These are phyloP conservation scores for Penicillium manginii DNA, from an alignment of 495 filamentous ascomycete genomes.

Conservation along the genomic window DNA sequence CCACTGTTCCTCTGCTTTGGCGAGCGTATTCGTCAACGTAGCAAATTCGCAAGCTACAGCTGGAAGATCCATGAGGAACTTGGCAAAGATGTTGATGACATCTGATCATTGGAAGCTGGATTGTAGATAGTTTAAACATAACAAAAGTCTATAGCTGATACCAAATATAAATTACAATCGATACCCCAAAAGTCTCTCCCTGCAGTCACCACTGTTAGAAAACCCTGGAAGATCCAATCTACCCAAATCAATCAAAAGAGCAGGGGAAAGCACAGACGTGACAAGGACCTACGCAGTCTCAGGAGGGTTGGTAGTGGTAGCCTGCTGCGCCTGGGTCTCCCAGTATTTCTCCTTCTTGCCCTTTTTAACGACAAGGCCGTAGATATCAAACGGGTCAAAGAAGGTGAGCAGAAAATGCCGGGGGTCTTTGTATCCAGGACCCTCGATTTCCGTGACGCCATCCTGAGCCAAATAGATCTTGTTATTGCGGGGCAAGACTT, in stretches of 20 bases:
- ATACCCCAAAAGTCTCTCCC: not conserved
- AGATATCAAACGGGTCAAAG: conserved; percentile 69
- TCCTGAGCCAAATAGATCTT: conserved; percentile 68
- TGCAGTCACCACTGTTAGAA: not conserved
- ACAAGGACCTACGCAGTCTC: not conserved
- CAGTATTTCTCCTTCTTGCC: conserved; percentile 58
- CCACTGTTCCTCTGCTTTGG: conserved; percentile 50
- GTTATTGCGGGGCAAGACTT: conserved; percentile 61
- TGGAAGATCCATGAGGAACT: conserved; percentile 40
- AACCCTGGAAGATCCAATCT: no score
- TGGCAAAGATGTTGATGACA: conserved; percentile 31
- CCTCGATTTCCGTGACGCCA: conserved; percentile 66
- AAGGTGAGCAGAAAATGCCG: conserved; percentile 57
- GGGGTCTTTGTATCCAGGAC: conserved; percentile 64
- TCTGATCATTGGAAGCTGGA: conserved; percentile 6
- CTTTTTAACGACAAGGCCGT: conserved; percentile 56
- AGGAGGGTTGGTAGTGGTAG: not conserved
- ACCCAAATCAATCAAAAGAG: no score
- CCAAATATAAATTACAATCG: conserved; percentile 2
- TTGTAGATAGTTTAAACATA: not conserved
- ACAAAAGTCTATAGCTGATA: conserved; percentile 4
- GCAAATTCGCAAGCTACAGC: conserved; percentile 53
- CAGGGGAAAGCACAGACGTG: not conserved
- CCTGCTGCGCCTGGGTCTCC: conserved; percentile 40
- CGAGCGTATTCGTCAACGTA: conserved; percentile 42